A percentile compares a stretch with the other conserved stretches of the same genome.
phyloP scores from a whole-genome alignment of 768 basidiomycete genomes.

The Lanmaoa pseudosensibilis region DNA sequence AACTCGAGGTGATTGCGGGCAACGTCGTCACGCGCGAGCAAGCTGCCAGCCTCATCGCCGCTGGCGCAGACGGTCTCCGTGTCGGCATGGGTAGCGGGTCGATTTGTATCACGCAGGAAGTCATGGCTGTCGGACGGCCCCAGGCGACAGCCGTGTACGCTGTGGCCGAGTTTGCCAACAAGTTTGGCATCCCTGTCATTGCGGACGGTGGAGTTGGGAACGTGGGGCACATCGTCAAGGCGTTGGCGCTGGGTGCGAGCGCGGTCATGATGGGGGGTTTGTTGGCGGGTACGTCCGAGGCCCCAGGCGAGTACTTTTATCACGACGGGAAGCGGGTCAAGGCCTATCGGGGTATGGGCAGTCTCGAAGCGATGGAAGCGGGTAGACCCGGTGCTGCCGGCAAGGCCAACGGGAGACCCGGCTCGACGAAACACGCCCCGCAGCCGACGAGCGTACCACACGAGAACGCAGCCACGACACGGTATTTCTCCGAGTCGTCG shows the following conservation, averaged over 20 bases:
- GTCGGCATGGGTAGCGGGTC: constrained; percentile 98
- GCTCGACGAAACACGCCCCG: constrained; percentile 46
- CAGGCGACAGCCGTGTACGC: constrained; percentile 98
- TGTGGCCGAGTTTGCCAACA: constrained; percentile 88
- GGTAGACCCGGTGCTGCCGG: constrained; percentile 44
- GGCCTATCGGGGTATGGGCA: constrained; percentile 98
- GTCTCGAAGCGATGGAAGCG: constrained; percentile 90
- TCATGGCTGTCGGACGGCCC: constrained; percentile 98
- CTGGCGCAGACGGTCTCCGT: constrained; percentile 93
- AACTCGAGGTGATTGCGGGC: constrained; percentile 91
- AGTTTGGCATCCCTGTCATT: constrained; percentile 94
- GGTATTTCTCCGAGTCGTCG: constrained; percentile 59
- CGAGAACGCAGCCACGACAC: constrained; percentile 93
- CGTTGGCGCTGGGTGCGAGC: constrained; percentile 87
- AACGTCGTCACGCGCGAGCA: constrained; percentile 99
- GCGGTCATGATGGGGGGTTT: constrained; percentile 99
- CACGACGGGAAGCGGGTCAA: constrained; percentile 99
- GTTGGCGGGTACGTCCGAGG: constrained; percentile 94
- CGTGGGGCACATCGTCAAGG: constrained; percentile 97
- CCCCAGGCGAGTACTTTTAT: constrained; percentile 98
- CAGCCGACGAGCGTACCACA: constrained; percentile 48
- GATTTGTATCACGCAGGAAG: constrained; percentile 99
- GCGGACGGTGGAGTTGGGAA: constrained; percentile 96
- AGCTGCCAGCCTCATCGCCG: constrained; percentile 88
- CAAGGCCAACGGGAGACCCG: constrained; percentile 26